Evolutionary conservation across 148 eudicot genomes (phyloP), one percentile per base, ranked within the genome.

Genomic region (Heliosperma pusillum): DNA sequence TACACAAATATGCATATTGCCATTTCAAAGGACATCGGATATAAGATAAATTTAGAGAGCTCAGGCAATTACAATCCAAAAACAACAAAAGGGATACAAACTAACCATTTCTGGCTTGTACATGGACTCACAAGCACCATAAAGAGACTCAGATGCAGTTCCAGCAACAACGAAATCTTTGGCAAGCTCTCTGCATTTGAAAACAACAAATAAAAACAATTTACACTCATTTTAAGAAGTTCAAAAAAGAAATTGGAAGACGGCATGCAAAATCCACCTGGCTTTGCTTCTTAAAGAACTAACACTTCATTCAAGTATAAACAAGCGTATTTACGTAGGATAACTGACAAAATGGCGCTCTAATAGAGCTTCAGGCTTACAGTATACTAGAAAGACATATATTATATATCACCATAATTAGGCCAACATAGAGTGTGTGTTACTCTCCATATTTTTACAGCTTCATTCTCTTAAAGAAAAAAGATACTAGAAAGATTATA

Each of bases 51-150:
- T 68, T 16, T 19, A 58, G 27, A 2, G 61, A 50, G 22, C 16
- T 12, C 22, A 19, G 44, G 16, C n/a, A 66, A 44, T n/a, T 2
- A 8, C 17, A 68, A 57, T 47, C 44, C 58, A 47, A 76, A 15
- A n/a, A 50, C 60, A 15, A 24, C 56, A 47, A 17, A 8, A 33
- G 17, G 21, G 21, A 30, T 26, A 59, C 10, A 29, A 17, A 67
- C 88, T 21, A 76, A 94, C 98, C 98, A 94, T 88, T 84, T 94
- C 97, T 67, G 97, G 96, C 87, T 91, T 94, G 89, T 81, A 94
- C 97, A 91, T 88, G 47, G 98, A 88, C 76, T 94, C 98, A 82
- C 98, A 94, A 59, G 98, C 98, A 85, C 98, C 98, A 82, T 94
- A 94, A 2, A 91, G 87, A 66, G 97, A 94, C 76, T 94, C 98